These are phyloP conservation scores for Acanthamoeba sp. DNA, from an alignment of 208 protist genomes.

Conservation along the genomic window DNA sequence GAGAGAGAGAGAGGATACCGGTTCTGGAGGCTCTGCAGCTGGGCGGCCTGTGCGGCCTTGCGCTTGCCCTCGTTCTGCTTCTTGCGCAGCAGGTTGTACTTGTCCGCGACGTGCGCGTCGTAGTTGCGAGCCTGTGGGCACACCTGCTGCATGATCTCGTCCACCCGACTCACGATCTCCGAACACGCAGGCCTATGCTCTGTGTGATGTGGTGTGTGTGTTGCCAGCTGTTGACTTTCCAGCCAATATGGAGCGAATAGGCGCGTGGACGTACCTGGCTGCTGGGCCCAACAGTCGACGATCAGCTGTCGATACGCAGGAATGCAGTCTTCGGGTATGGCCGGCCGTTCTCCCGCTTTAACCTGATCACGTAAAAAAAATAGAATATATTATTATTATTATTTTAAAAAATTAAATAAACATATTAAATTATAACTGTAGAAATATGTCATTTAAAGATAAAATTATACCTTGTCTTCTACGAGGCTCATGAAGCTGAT, in stretches of 20 bases:
- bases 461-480: background rate
- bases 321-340: background rate
- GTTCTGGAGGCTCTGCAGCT: background rate
- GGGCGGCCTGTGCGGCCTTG: background rate
- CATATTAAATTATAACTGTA: background rate
- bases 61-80: background rate
- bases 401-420: background rate
- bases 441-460: background rate
- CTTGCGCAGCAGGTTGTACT: background rate
- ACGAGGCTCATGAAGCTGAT: slow-evolving; percentile 54
- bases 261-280: background rate
- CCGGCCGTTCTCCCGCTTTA: background rate
- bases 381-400: background rate
- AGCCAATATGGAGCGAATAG: too few relatives aligned
- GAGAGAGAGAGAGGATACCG: too few relatives aligned
- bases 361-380: background rate
- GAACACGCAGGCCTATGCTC: background rate
- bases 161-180: background rate
- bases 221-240: too few relatives aligned
- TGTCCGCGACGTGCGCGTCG: background rate
- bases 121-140: background rate
- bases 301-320: background rate
- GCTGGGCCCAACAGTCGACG: background rate
- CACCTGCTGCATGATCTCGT: slow-evolving; percentile 12
- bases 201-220: background rate